A percentile compares a stretch with the other conserved stretches of the same genome.
These are phyloP conservation scores for Beauveria sp. DNA, from an alignment of 2,329 filamentous ascomycete genomes.

Conservation along the genomic window DNA sequence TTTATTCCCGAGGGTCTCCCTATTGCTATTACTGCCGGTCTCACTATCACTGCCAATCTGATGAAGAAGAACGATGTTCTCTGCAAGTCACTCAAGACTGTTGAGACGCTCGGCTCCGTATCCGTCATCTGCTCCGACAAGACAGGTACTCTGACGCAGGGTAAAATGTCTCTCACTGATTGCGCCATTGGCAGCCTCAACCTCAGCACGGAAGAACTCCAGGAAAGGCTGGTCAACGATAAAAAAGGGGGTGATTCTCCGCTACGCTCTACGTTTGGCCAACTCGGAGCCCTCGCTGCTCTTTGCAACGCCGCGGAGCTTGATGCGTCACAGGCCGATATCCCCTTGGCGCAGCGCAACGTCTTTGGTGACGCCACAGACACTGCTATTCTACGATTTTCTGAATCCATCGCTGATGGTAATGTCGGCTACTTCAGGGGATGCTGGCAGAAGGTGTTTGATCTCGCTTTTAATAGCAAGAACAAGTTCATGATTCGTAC, in stretches of 20 bases:
- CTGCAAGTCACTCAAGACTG: constrained; percentile 73
- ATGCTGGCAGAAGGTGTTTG: constrained; percentile 58
- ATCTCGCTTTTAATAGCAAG: constrained; percentile 71
- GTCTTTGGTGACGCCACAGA: constrained; percentile 73
- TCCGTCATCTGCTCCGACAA: constrained; percentile 72
- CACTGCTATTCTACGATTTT: constrained; percentile 64
- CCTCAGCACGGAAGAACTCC: constrained; percentile 43
- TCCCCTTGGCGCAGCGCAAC: constrained; percentile 52
- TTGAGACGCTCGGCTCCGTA: constrained; percentile 66
- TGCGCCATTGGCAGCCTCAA: constrained; percentile 48
- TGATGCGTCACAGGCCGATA: constrained; percentile 53
- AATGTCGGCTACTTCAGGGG: constrained; percentile 51
- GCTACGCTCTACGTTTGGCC: constrained; percentile 33
- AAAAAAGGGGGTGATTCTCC: background rate
- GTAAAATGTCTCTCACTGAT: constrained; percentile 66
- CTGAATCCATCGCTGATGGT: constrained; percentile 48
- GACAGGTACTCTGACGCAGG: constrained; percentile 63
- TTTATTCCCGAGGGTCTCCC: constrained; percentile 71
- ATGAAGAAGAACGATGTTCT: constrained; percentile 72
- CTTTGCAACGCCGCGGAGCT: constrained; percentile 73
- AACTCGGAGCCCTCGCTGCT: constrained; percentile 53
- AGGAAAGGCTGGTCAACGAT: constrained; percentile 25
- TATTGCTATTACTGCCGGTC: constrained; percentile 59
- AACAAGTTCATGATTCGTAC: constrained; percentile 75
- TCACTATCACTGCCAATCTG: constrained; percentile 69